Evolutionary conservation across 2,329 filamentous ascomycete genomes (phyloP).

Genomic region (Colletotrichum sp.): DNA sequence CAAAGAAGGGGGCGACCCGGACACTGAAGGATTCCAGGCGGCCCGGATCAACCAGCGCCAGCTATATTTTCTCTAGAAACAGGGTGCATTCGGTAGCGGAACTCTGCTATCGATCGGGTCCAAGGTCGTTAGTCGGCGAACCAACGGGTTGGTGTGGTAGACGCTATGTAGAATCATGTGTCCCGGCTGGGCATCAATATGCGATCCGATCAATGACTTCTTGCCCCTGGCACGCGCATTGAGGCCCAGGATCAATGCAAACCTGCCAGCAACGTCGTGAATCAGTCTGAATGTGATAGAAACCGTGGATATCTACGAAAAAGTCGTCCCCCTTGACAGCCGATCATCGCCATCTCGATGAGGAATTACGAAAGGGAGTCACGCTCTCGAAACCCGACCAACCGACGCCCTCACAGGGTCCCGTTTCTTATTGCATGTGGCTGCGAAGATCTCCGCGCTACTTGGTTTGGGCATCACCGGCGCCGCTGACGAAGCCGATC

Average conservation of each 20-base stretch:
- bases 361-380: not conserved
- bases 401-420: not conserved
- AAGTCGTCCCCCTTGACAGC: not conserved
- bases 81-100: not conserved
- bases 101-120: not conserved
- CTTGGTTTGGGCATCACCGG: constrained; percentile 3
- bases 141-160: not conserved
- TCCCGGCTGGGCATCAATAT: not conserved
- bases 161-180: not conserved
- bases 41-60: not conserved
- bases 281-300: not conserved
- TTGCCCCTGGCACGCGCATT: not conserved
- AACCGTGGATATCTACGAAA: not conserved
- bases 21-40: not conserved
- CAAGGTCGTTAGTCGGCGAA: not conserved
- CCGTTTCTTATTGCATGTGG: not conserved
- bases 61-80: not conserved
- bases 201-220: not conserved
- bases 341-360: not conserved
- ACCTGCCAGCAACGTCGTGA: not conserved
- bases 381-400: not conserved
- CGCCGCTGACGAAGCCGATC: constrained; percentile 4
- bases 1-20: not conserved
- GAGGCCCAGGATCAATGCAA: not conserved
- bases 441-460: constrained; percentile 8